Conservation (phyloP, 2,329 filamentous ascomycete genomes). For the Didymella lethalis region DNA sequence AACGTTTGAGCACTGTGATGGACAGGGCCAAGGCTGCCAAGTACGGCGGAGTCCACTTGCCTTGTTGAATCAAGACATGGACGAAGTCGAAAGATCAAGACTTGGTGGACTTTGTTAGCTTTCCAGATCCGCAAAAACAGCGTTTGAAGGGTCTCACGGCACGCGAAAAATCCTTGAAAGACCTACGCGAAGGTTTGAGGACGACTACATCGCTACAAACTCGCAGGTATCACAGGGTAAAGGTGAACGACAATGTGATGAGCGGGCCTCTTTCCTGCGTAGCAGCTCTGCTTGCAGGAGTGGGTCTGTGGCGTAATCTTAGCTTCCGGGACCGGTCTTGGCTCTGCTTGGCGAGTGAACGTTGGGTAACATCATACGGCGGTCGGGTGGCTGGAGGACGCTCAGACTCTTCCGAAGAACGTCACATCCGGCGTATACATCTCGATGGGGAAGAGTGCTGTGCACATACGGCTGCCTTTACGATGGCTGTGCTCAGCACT, state of each 20-base stretch:
- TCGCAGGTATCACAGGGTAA: background rate
- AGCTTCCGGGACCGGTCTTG: constrained; percentile 27
- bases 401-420: constrained; percentile 1
- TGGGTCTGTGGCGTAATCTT: constrained; percentile 8
- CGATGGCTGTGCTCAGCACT: background rate
- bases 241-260: background rate
- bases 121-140: background rate
- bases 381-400: constrained; percentile 8
- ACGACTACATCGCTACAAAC: background rate
- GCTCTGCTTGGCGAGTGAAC: constrained; percentile 22
- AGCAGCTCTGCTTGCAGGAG: background rate
- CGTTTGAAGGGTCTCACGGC: background rate
- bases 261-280: background rate
- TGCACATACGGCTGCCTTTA: background rate
- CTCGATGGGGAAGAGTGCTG: too few species aligned
- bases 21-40: constrained; percentile 24
- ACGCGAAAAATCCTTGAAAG: background rate
- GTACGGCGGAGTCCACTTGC: constrained; percentile 24
- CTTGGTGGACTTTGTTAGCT: too few species aligned
- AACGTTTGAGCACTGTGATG: constrained; percentile 45
- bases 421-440: background rate
- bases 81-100: background rate
- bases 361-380: constrained; percentile 1
- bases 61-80: constrained; percentile 23
- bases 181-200: background rate